Evolutionary conservation across 225 moss, liverwort and hornwort genomes (phyloP), one percentile per base, ranked within the genome.

Genomic region (Physcomitrellopsis africana): DNA sequence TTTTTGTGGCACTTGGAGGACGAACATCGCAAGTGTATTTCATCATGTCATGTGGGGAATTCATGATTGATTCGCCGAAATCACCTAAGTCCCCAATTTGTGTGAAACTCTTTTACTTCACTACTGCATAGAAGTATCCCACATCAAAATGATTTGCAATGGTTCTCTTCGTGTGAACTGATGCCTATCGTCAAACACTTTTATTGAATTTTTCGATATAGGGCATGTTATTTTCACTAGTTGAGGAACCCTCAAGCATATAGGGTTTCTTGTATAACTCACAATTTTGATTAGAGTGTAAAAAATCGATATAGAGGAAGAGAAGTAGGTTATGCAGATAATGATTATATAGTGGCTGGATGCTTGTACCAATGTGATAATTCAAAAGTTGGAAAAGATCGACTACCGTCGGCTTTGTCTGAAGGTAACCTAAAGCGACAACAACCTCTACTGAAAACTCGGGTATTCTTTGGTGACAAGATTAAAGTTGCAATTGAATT

Each of bases 1-100:
- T 87, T 87, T 55, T 65, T 84, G 41, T 87, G 87, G 87, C 83
- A 87, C 44, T 72, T 79, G 3, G 84, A 81, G 41, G 84, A 83
- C 24, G 53, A 74, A 7, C 51, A 80, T 45, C 60, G 69, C 6
- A 72, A 79, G 53, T 73, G 76, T 63, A 41, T 79, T 1, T 56
- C 54, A 9, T 62, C 77, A 7, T 81, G 81, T 42, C 60, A 49
- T 42, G 83, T 78, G 8, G 83, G 76, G 13, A 47, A 79, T 27
- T 72, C 24, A 44, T 76, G 29, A 69, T 5, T 64, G 42, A 78
- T 65, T 11, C 49, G 19, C 23, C 14, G 13, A 52, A 3, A 29
- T 18, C 37, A 46, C 1, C 2, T 19, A 16, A 23, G 49, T 60
- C 24, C 10, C 1, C 15, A 62, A 26, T 26, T 8, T 37, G 46